These are phyloP conservation scores for Linum tenue DNA, from an alignment of 345 rosid species.

Conservation along the genomic window DNA sequence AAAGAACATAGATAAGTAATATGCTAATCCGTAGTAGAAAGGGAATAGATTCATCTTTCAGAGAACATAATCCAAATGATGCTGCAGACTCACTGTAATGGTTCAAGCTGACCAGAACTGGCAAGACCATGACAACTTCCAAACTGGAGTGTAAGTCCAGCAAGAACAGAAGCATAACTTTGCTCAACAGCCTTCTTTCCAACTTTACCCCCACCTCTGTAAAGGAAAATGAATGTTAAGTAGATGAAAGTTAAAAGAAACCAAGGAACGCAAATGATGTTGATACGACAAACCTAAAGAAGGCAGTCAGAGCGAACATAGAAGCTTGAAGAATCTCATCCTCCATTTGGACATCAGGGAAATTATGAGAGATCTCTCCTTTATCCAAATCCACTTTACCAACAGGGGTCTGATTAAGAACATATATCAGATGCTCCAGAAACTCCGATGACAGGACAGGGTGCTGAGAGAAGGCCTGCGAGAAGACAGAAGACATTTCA, in stretches of 20 bases:
- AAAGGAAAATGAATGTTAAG: conserved; percentile 19
- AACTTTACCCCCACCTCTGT: conserved; percentile 92
- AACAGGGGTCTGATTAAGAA: conserved; percentile 52
- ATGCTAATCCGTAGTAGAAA: background rate
- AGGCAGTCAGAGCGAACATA: conserved; percentile 77
- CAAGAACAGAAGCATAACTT: conserved; percentile 77
- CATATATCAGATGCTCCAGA: conserved; percentile 70
- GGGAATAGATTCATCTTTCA: background rate
- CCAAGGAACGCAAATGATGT: conserved; percentile 10
- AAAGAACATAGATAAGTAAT: conserved; percentile 2
- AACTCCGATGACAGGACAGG: conserved; percentile 55
- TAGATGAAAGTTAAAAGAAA: conserved; percentile 10
- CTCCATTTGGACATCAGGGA: conserved; percentile 44
- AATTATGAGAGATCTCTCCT: conserved; percentile 42
- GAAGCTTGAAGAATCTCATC: conserved; percentile 76
- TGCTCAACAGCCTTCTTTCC: conserved; percentile 90
- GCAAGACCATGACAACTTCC: conserved; percentile 91
- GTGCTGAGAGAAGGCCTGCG: conserved; percentile 84
- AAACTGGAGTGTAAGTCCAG: conserved; percentile 76
- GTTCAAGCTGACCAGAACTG: conserved; percentile 73
- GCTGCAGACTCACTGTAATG: conserved; percentile 49
- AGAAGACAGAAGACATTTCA: conserved; percentile 8
- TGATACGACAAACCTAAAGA: conserved; percentile 53
- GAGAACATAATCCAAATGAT: background rate
- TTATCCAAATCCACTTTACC: conserved; percentile 47